Evolutionary conservation across 805 yeast genomes (phyloP).

Genomic region (Metschnikowia proteae): DNA sequence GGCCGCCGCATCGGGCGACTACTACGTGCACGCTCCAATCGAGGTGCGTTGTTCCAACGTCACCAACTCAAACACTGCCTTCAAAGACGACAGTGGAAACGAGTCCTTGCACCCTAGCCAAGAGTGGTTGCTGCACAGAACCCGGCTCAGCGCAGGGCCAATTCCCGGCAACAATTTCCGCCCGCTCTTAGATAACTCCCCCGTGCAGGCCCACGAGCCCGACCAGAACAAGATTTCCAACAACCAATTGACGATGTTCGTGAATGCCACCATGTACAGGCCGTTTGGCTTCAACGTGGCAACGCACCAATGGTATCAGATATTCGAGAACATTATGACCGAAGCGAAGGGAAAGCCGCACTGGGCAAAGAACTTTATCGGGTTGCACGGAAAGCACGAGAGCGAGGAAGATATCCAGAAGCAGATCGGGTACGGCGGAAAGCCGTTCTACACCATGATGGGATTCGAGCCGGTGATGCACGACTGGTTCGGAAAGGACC

Average conservation of each 20-base stretch:
- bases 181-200: slow-evolving; percentile 80
- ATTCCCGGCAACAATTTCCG: slow-evolving; percentile 79
- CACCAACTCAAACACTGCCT: slow-evolving; percentile 44
- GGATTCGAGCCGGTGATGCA: slow-evolving; percentile 69
- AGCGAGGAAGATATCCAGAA: slow-evolving; percentile 35
- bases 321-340: slow-evolving; percentile 75
- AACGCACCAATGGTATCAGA: slow-evolving; percentile 73
- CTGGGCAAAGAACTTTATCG: slow-evolving; percentile 96
- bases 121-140: slow-evolving; percentile 51
- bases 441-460: slow-evolving; percentile 65
- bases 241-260: slow-evolving; percentile 75
- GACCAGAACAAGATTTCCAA: slow-evolving; percentile 51
- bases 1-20: slow-evolving; percentile 60
- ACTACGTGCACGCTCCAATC: slow-evolving; percentile 89
- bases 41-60: slow-evolving; percentile 93
- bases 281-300: slow-evolving; percentile 81
- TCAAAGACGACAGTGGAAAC: slow-evolving; percentile 30
- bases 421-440: slow-evolving; percentile 39
- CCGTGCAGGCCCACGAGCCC: slow-evolving; percentile 43
- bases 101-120: slow-evolving; percentile 40
- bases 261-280: slow-evolving; percentile 93
- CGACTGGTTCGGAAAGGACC: slow-evolving; percentile 77
- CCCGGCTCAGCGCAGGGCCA: slow-evolving; percentile 63
- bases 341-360: slow-evolving; percentile 92
- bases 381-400: slow-evolving; percentile 41